Evolutionary conservation across 1,284 basidiomycete species (phyloP).

Genomic region (Cryptococcus deneoformans): DNA sequence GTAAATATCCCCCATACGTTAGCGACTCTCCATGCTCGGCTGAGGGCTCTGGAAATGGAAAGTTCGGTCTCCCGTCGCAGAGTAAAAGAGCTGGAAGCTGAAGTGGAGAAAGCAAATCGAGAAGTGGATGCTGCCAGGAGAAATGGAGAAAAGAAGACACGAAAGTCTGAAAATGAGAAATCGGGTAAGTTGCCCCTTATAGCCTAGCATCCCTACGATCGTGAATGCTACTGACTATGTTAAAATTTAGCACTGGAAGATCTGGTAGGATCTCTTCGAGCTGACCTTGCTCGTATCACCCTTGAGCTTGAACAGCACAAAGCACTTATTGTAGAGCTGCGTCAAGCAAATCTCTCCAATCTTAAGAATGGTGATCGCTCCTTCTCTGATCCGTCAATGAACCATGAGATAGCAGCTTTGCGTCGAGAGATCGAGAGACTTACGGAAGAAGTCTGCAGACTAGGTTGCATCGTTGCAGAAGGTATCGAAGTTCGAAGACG

Average conservation of each 20-base stretch:
- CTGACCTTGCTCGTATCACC: constrained; percentile 71
- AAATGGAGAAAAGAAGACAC: constrained; percentile 20
- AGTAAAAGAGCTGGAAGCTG: constrained; percentile 74
- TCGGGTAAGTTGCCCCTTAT: constrained; percentile 59
- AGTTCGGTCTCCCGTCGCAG: constrained; percentile 72
- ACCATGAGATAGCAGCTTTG: constrained; percentile 59
- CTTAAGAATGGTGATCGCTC: constrained; percentile 1
- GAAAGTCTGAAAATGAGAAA: constrained; percentile 74
- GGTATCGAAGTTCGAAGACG: constrained; percentile 66
- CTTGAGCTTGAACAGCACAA: constrained; percentile 71
- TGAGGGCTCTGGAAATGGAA: constrained; percentile 64
- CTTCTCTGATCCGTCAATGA: constrained; percentile 12
- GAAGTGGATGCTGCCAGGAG: constrained; percentile 48
- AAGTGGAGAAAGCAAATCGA: constrained; percentile 56
- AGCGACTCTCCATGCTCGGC: constrained; percentile 36
- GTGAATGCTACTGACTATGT: too few species aligned
- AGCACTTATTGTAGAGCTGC: constrained; percentile 61
- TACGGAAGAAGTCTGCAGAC: constrained; percentile 71
- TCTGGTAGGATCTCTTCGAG: constrained; percentile 65
- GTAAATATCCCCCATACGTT: constrained; percentile 33
- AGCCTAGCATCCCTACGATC: neutral
- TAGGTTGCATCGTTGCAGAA: constrained; percentile 78
- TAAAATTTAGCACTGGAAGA: constrained; percentile 64
- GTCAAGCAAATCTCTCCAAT: constrained; percentile 36
- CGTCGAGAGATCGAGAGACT: constrained; percentile 56